phyloP scores from a whole-genome alignment of 768 basidiomycete genomes.

The Suillus brevipes region DNA sequence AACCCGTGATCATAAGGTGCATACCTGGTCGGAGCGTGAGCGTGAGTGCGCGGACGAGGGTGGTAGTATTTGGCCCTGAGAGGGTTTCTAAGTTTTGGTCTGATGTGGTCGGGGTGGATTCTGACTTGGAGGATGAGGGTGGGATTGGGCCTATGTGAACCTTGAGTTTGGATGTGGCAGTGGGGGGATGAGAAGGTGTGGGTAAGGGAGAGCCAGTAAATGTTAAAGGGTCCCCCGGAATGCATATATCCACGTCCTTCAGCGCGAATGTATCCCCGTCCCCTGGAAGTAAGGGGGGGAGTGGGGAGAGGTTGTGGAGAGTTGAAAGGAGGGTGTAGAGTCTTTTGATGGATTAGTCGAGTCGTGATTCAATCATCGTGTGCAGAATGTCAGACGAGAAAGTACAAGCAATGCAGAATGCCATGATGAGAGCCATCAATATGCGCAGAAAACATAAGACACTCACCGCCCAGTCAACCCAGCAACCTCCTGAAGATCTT shows the following conservation, averaged over 20 bases:
- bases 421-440: neutral
- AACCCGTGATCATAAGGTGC: slow-evolving; percentile 92
- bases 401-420: neutral
- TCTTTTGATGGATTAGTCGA: slow-evolving; percentile 33
- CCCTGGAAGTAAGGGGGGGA: slow-evolving; percentile 39
- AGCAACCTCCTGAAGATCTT: slow-evolving; percentile 90
- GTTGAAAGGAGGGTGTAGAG: slow-evolving; percentile 87
- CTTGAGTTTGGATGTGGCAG: neutral
- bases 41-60: slow-evolving; percentile 70
- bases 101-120: neutral
- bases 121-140: neutral
- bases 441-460: neutral
- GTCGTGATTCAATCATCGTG: neutral
- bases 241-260: slow-evolving; percentile 66
- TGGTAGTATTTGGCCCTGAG: slow-evolving; percentile 15
- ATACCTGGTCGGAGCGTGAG: slow-evolving; percentile 68
- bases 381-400: neutral
- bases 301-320: slow-evolving; percentile 67
- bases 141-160: neutral
- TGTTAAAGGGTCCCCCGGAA: slow-evolving; percentile 39
- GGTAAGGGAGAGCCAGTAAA: neutral
- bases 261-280: slow-evolving; percentile 55
- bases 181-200: neutral
- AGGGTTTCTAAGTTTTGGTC: slow-evolving; percentile 13
- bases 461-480: slow-evolving; percentile 71